These are phyloP conservation scores for Cornus kousa DNA, from an alignment of 148 eudicot genomes.

Conservation along the genomic window DNA sequence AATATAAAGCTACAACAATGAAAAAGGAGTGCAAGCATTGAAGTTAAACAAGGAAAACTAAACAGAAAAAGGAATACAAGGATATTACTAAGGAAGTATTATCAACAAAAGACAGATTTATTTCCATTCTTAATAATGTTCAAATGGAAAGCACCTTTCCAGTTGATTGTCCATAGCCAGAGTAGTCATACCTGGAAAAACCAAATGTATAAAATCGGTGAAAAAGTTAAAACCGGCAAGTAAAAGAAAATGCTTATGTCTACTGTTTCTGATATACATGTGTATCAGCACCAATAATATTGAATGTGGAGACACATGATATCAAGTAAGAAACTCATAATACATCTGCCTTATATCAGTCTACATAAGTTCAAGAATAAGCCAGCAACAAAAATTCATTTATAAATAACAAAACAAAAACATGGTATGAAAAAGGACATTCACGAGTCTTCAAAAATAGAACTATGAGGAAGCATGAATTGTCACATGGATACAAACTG, in stretches of 20 bases:
- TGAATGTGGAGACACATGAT: not conserved
- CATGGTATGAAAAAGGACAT: not conserved
- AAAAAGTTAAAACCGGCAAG: slow-evolving; percentile 2
- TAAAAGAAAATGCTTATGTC: not conserved
- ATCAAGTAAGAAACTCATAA: not conserved
- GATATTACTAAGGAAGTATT: not conserved
- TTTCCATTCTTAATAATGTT: not conserved
- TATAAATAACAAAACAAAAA: slow-evolving; percentile 3
- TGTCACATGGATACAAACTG: too few species aligned
- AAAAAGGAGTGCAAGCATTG: not conserved
- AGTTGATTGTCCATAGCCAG: slow-evolving; percentile 95
- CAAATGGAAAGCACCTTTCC: slow-evolving; percentile 69
- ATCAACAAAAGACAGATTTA: not conserved
- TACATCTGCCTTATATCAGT: not conserved
- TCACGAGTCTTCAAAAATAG: not conserved
- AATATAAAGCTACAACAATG: not conserved
- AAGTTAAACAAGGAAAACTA: not conserved
- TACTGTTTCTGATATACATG: not conserved
- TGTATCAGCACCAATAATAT: not conserved
- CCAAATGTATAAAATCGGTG: not conserved
- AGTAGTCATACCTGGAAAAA: slow-evolving; percentile 82
- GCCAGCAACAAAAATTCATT: not conserved
- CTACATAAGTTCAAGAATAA: not conserved
- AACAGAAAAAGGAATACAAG: slow-evolving; percentile 2
- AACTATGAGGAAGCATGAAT: not conserved